Evolutionary conservation across 768 basidiomycete genomes (phyloP), one percentile per base, ranked within the genome.

Genomic region (Lentinula detonsa): DNA sequence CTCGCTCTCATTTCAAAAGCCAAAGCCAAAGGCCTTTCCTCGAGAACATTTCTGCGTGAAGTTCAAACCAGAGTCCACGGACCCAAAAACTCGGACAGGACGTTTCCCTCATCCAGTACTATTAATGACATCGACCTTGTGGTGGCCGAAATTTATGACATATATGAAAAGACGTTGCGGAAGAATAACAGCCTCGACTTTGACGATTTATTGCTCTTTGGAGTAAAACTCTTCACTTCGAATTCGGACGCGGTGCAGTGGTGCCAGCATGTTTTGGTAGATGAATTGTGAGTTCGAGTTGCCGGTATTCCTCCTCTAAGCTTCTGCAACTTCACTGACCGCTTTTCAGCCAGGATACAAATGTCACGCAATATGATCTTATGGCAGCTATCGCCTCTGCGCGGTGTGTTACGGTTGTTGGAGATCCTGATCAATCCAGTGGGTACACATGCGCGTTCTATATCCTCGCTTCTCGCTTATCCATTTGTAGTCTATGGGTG

Each of bases 381-480:
- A 88, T 94, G 86, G 79, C 76, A 62, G 74, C 79, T 3, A 83
- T 95, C 56, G 89, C 86, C 0, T 66, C 75, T 4, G 73, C 74
- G 37, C 72, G 77, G 33, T 84, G 85, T 63, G 77, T 93, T 31
- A 92, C 88, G 4, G 82, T 95, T 43, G 92, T 95, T 2, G 93
- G 93, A 0, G 93, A 95, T 73, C 93, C 93, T 0, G 93, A 95
- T 70, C 93, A 95, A 69, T 92, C 91, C 0, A 94, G 88, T 87
- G 4, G 21, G 55, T 56, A 10, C 43, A 65, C 43, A 65, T 31
- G 77, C 63, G 9, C 37, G 4, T 21, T 8, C 57, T 35, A 42
- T n/a, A 5, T 58, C 11, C 42, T 34, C 13, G 11, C 34, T 23
- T 1, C 46, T 37, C 31, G 23, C 60, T 10, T 56, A 64, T n/a